These are phyloP conservation scores for Trifolium pratense DNA, from an alignment of 306 rosid genomes.

Conservation along the genomic window DNA sequence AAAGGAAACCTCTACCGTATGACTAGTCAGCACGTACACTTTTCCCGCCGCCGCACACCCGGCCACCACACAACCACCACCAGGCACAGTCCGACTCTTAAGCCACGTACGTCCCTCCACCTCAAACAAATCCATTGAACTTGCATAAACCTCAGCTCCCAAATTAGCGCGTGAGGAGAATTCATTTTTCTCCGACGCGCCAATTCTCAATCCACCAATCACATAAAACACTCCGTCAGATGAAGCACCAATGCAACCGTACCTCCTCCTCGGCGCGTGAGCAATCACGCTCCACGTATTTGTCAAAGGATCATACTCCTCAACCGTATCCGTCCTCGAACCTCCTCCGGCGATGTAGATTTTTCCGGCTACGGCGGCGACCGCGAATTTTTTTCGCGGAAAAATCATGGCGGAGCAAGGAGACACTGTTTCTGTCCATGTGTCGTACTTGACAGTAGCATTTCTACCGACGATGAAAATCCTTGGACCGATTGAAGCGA, in stretches of 20 bases:
- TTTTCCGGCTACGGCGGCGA: conserved; percentile 51
- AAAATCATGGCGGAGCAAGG: conserved; percentile 52
- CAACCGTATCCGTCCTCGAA: conserved; percentile 49
- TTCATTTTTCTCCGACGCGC: conserved; percentile 44
- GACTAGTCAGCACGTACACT: conserved; percentile 66
- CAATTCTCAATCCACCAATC: conserved; percentile 70
- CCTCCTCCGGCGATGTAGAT: conserved; percentile 73
- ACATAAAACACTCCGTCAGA: conserved; percentile 59
- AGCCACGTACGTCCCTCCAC: conserved; percentile 67
- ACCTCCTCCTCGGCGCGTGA: conserved; percentile 59
- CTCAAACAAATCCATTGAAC: conserved; percentile 80
- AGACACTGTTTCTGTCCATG: conserved; percentile 59
- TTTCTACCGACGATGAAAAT: conserved; percentile 61
- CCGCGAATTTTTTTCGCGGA: conserved; percentile 70
- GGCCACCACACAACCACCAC: conserved; percentile 79
- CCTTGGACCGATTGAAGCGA: conserved; percentile 54
- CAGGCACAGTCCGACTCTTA: conserved; percentile 62
- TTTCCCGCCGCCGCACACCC: conserved; percentile 54
- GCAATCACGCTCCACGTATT: conserved; percentile 58
- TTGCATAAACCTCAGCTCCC: conserved; percentile 60
- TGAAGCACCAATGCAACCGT: conserved; percentile 75
- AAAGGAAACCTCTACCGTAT: conserved; percentile 71
- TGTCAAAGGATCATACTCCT: conserved; percentile 56
- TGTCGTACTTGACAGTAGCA: conserved; percentile 59
- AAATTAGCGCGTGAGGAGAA: conserved; percentile 40